A percentile compares a stretch with the other conserved stretches of the same genome.
phyloP scores from a whole-genome alignment of 352 stramenopile species.

The Thalassiosira allenii region DNA sequence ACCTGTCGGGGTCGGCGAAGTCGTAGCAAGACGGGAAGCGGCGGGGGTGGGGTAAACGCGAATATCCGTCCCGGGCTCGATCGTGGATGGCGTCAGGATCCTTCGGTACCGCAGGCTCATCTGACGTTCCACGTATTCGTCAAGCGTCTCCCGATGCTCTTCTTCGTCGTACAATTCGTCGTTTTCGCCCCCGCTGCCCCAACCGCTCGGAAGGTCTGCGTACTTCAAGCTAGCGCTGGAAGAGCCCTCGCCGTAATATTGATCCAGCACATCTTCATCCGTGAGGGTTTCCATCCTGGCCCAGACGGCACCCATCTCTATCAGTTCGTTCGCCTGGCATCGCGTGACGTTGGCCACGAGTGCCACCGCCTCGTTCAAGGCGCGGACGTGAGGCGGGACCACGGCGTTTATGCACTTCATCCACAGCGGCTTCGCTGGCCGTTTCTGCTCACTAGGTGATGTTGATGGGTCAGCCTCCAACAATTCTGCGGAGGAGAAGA shows the following conservation, averaged over 20 bases:
- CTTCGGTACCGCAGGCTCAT: constrained; percentile 71
- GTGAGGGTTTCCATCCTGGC: constrained; percentile 78
- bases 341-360: constrained; percentile 60
- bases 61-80: constrained; percentile 80
- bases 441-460: too few relatives aligned
- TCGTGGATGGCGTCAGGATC: constrained; percentile 68
- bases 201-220: constrained; percentile 73
- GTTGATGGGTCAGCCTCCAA: too few relatives aligned
- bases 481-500: too few relatives aligned
- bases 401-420: constrained; percentile 65
- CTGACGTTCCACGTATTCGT: constrained; percentile 77
- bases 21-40: constrained; percentile 80
- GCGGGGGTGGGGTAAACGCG: constrained; percentile 78
- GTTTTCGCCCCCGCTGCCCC: constrained; percentile 45
- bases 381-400: constrained; percentile 39
- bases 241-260: constrained; percentile 64
- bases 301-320: constrained; percentile 84
- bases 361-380: constrained; percentile 54
- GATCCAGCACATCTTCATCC: constrained; percentile 75
- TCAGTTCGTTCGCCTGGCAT: constrained; percentile 74
- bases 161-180: constrained; percentile 42
- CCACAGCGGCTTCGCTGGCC: too few relatives aligned
- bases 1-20: constrained; percentile 50
- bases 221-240: constrained; percentile 57
- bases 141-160: constrained; percentile 61